Conservation (phyloP, 2,329 filamentous ascomycete genomes). For the Lachnellula occidentalis region DNA sequence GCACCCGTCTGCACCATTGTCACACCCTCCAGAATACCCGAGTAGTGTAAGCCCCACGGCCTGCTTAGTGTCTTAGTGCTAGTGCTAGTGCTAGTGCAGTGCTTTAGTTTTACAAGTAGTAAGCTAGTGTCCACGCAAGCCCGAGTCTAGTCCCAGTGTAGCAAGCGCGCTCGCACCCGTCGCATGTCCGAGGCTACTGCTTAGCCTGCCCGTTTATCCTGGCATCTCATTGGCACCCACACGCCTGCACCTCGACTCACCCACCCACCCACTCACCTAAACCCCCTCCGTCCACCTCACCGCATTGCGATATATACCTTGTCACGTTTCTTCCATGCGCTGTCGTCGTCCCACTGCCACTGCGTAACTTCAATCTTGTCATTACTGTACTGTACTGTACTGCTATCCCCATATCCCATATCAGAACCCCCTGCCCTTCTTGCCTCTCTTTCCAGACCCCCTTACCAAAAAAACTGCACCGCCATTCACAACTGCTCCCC, state of each 20-base stretch:
- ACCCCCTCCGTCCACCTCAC: background rate
- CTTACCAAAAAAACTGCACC: background rate
- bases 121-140: background rate
- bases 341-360: constrained; percentile 18
- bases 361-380: constrained; percentile 13
- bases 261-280: too few species aligned
- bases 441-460: background rate
- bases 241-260: background rate
- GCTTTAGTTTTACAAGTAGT: too few species aligned
- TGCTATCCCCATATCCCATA: constrained; percentile 11
- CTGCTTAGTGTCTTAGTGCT: too few species aligned
- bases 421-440: background rate
- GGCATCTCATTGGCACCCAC: constrained; percentile 14
- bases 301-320: constrained; percentile 20
- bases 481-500: constrained; percentile 16
- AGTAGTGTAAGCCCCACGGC: too few species aligned
- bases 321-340: constrained; percentile 31
- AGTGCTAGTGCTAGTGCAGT: background rate
- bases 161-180: background rate
- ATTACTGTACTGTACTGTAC: background rate
- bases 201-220: background rate
- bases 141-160: background rate
- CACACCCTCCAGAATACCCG: background rate
- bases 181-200: too few species aligned
- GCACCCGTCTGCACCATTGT: background rate